Conservation (phyloP, 768 basidiomycete species). For the Phaffia australis region DNA sequence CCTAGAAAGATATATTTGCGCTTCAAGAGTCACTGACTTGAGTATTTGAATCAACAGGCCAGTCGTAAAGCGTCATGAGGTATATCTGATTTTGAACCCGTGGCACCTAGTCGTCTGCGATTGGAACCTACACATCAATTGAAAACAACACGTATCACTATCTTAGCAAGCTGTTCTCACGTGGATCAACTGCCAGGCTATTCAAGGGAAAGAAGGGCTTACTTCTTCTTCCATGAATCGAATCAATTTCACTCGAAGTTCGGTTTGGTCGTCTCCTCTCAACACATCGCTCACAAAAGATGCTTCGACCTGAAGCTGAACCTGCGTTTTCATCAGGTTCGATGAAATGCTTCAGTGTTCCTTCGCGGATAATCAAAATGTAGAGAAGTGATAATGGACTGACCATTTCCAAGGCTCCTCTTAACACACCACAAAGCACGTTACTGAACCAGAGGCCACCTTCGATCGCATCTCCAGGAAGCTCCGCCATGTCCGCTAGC, state of each 20-base stretch:
- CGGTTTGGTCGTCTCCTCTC: constrained; percentile 86
- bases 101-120: too few species aligned
- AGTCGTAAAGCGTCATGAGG: too few species aligned
- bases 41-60: too few species aligned
- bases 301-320: constrained; percentile 89
- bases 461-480: constrained; percentile 84
- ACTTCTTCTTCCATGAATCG: constrained; percentile 95
- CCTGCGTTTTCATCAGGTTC: constrained; percentile 43
- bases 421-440: constrained; percentile 81
- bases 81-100: too few species aligned
- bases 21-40: too few species aligned
- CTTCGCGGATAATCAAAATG: neutral
- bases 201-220: too few species aligned
- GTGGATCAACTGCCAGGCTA: too few species aligned
- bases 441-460: constrained; percentile 96
- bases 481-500: constrained; percentile 87
- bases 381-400: constrained; percentile 28
- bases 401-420: constrained; percentile 95
- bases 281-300: constrained; percentile 81
- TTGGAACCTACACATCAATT: too few species aligned
- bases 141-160: too few species aligned
- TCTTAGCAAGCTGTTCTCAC: too few species aligned
- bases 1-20: too few species aligned
- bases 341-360: neutral
- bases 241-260: constrained; percentile 78